Evolutionary conservation across 257 asterid species (phyloP), one percentile per base, ranked within the genome.

Genomic region (Capsicum chinense): DNA sequence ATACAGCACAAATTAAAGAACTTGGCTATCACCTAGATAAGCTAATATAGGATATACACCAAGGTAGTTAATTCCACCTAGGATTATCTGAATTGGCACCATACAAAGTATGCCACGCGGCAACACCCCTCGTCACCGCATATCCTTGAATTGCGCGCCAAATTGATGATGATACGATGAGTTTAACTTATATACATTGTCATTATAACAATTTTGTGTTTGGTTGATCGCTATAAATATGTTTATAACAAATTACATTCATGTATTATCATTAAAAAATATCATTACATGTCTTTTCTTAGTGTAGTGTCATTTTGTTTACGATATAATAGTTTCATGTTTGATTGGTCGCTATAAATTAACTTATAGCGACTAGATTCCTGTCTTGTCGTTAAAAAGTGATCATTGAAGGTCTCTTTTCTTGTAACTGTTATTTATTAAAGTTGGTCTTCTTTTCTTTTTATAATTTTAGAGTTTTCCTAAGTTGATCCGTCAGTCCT

Each of bases 81-180:
- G 56, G 44, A 74, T 81, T 37, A 44, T 56, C 47, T 74, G 66
- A 66, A n/a, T 74, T 63, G 86, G 82, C 67, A 84, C 60, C 70
- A 79, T 35, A 50, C 13, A 21, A 13, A 58, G 63, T 9, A 10
- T 19, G 63, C 85, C 85, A 83, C 35, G 85, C 70, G 85, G 87
- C 83, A 42, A 42, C 54, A 56, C 81, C 83, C 42, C 57, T 42
- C 64, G 3, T 81, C 83, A 64, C 17, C 76, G 12, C 14, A 14
- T 37, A 67, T 58, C 56, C 69, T 16, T 48, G 7, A 71, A 9
- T 56, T 16, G 9, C 3, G 50, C 50, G 16, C 79, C 59, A 82
- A 66, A 71, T 17, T 57, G 47, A 69, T 13, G 70, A 58, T 52
- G 69, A 56, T 70, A 42, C 57, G 56, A 59, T 50, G 48, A 52